These are phyloP conservation scores for Phytophthora nicotianae DNA, from an alignment of 352 stramenopile genomes.

Conservation along the genomic window DNA sequence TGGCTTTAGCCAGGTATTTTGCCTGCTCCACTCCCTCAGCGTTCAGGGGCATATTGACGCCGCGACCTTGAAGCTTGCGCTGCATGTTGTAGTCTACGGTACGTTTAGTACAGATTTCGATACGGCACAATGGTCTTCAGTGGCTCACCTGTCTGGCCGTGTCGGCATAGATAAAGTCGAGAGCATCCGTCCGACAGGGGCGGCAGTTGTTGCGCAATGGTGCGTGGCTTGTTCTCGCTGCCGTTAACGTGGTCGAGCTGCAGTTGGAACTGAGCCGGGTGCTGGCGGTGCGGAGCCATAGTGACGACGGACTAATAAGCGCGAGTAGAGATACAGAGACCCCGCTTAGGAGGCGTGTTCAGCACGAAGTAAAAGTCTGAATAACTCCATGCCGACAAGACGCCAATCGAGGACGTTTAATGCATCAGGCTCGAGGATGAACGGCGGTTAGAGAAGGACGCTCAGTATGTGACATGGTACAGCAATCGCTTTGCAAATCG, in stretches of 20 bases:
- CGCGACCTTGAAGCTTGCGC: conserved; percentile 78
- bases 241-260: conserved; percentile 23
- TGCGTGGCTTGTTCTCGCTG: conserved; percentile 16
- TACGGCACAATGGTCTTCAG: not conserved
- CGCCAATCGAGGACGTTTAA: conserved; percentile 6
- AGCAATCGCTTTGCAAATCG: not conserved
- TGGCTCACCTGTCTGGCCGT: conserved; percentile 67
- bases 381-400: conserved; percentile 10
- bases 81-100: conserved; percentile 66
- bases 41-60: conserved; percentile 80
- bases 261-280: conserved; percentile 29
- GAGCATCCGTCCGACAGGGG: conserved; percentile 55
- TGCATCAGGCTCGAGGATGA: conserved; percentile 33
- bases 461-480: conserved; percentile 31
- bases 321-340: conserved; percentile 4
- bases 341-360: not conserved
- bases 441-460: conserved; percentile 23
- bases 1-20: conserved; percentile 57
- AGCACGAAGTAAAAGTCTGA: conserved; percentile 31
- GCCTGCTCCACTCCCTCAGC: conserved; percentile 62
- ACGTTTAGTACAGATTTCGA: conserved; percentile 5
- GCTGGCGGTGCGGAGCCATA: conserved; percentile 33
- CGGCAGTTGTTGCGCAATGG: conserved; percentile 61
- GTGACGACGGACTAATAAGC: conserved; percentile 15
- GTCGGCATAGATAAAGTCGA: conserved; percentile 76